Base-by-base conservation (phyloP, 2,329 filamentous ascomycete genomes). In the Thielaviopsis cerberus region DNA sequence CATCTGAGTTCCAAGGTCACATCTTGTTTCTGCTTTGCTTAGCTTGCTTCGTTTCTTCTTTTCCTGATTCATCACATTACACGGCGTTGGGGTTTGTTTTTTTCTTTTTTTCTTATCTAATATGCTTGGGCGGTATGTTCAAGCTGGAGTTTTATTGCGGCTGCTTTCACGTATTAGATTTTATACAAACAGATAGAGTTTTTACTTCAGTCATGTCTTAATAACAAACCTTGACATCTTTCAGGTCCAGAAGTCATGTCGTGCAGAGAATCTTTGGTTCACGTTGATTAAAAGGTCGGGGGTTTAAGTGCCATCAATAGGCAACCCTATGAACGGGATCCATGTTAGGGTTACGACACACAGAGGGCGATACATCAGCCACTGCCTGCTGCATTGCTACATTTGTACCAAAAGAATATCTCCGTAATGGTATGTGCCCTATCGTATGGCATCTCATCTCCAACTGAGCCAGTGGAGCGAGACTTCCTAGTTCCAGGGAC, bases 401-500 rank as follows among this genome's bases (percentile, higher is more conserved):
- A n/a, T n/a, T n/a, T n/a, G n/a, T n/a, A n/a, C n/a, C n/a, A n/a
- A 54, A 26, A 51, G 15, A 23, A 17, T 20, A 6, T 20, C 15
- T 11, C 20, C 54, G 20, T 25, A 26, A 59, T 55, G 48, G 48
- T 37, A 58, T 61, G 59, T 61, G 57, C 59, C 59, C 59, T 55
- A 61, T 61, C 56, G 30, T 57, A 55, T 61, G 59, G 59, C 59
- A 61, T 61, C 59, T 61, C 45, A 58, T 55, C 59, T 55, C 59
- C 59, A 48, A 58, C 53, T 53, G 54, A 61, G 13, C 59, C 56
- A 61, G 59, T 51, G 56, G 56, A 55, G 59, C 52, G 51, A 61
- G 59, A 61, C 59, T 61, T 61, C 59, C 59, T 61, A 61, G 59
- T 61, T 60, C 59, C 53, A 58, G 59, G 59, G 59, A 61, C 56